Conservation (phyloP, 2,329 filamentous ascomycete species). For the Penicillium sp. region DNA sequence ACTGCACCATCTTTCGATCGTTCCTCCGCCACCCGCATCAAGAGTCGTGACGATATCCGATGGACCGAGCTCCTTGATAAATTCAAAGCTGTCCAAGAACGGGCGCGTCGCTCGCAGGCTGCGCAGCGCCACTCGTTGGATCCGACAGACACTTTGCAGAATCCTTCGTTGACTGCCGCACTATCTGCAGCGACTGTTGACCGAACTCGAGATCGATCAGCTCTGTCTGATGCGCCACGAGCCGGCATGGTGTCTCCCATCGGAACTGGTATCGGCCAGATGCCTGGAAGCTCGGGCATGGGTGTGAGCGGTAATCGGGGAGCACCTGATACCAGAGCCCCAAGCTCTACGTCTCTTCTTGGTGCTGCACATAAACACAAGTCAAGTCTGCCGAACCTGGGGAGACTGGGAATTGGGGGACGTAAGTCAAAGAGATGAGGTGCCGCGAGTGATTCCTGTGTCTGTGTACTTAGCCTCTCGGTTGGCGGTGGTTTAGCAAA, state of each 20-base stretch:
- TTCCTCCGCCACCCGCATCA: slow-evolving; percentile 67
- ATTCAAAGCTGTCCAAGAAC: slow-evolving; percentile 88
- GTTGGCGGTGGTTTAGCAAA: slow-evolving; percentile 7
- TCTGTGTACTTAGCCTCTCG: slow-evolving; percentile 5
- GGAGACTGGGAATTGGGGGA: slow-evolving; percentile 70
- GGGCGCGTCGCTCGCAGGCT: slow-evolving; percentile 70
- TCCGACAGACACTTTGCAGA: slow-evolving; percentile 56
- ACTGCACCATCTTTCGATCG: slow-evolving; percentile 64
- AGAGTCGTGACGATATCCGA: slow-evolving; percentile 85
- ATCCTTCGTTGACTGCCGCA: slow-evolving; percentile 38
- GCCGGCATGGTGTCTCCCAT: slow-evolving; percentile 35
- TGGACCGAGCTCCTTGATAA: slow-evolving; percentile 95
- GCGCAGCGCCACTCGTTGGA: slow-evolving; percentile 49
- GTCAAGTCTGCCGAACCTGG: slow-evolving; percentile 69
- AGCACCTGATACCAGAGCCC: slow-evolving; percentile 26
- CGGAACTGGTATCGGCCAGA: slow-evolving; percentile 46
- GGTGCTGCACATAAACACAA: slow-evolving; percentile 60
- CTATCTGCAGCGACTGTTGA: slow-evolving; percentile 37
- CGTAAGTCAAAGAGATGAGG: slow-evolving; percentile 55
- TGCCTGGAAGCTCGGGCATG: slow-evolving; percentile 18
- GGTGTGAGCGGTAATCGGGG: slow-evolving; percentile 51
- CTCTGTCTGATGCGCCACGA: slow-evolving; percentile 41
- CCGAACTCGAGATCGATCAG: slow-evolving; percentile 36
- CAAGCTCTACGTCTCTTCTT: slow-evolving; percentile 28
- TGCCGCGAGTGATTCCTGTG: neutral